These are phyloP conservation scores for Stephanodiscus triporus DNA, from an alignment of 108 stramenopile species.

Conservation along the genomic window DNA sequence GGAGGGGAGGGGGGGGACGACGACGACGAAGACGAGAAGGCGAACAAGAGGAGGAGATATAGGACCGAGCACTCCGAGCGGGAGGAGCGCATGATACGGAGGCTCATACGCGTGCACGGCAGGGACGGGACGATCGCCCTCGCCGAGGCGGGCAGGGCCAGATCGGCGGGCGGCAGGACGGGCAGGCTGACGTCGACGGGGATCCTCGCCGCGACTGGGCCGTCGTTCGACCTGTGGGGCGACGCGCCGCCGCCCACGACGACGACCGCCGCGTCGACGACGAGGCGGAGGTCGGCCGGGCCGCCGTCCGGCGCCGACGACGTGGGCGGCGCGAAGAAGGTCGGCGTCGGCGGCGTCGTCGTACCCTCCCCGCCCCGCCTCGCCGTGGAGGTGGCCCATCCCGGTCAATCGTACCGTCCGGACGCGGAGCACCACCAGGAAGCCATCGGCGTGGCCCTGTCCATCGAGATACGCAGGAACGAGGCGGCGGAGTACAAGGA, in stretches of 20 bases:
- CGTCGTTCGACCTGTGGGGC: conserved; percentile 81
- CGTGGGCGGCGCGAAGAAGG: background rate
- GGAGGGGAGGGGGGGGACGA: conserved; percentile 35
- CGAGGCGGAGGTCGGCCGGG: conserved; percentile 12
- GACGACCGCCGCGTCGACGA: conserved; percentile 27
- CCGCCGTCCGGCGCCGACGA: no score
- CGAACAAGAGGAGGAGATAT: conserved; percentile 16
- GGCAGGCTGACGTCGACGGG: conserved; percentile 43
- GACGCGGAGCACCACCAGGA: conserved; percentile 72
- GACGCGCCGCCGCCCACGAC: conserved; percentile 11
- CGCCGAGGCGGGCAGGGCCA: conserved; percentile 43
- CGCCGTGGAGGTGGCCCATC: conserved; percentile 71
- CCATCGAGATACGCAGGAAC: conserved; percentile 75
- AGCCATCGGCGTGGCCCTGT: conserved; percentile 69
- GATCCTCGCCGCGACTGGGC: conserved; percentile 27
- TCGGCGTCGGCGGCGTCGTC: conserved; percentile 4
- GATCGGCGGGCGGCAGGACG: conserved; percentile 37
- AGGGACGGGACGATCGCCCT: conserved; percentile 35
- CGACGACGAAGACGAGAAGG: conserved; percentile 24
- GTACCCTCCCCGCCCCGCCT: conserved; percentile 40
- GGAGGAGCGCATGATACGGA: conserved; percentile 61
- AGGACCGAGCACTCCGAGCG: conserved; percentile 56
- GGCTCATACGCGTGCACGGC: conserved; percentile 52
- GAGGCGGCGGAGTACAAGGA: conserved; percentile 59
- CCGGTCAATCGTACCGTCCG: conserved; percentile 86